Evolutionary conservation across 768 basidiomycete species (phyloP).

Genomic region (Gymnopilus junonius): DNA sequence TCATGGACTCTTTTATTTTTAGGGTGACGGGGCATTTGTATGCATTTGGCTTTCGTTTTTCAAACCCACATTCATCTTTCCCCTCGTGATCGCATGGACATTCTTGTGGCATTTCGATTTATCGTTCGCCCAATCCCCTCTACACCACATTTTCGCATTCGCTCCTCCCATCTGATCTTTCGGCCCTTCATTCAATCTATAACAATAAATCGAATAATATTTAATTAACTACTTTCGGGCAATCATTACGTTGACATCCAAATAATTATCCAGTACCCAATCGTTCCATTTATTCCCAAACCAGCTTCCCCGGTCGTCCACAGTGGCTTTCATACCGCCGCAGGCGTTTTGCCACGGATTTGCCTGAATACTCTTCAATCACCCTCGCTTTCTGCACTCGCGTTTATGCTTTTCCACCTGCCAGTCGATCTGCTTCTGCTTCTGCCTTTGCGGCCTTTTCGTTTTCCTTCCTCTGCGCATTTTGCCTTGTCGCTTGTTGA

Average conservation of each 20-base stretch:
- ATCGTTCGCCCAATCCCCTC: background rate
- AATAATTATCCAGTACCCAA: slow-evolving; percentile 1
- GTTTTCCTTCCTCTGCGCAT: slow-evolving; percentile 60
- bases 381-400: slow-evolving; percentile 60
- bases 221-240: slow-evolving; percentile 1
- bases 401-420: slow-evolving; percentile 62
- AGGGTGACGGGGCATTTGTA: slow-evolving; percentile 15
- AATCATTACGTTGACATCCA: background rate
- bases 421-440: slow-evolving; percentile 53
- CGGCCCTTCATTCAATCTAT: background rate
- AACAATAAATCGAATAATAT: slow-evolving; percentile 13
- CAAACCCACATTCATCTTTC: background rate
- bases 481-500: slow-evolving; percentile 76
- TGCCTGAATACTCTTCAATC: slow-evolving; percentile 45
- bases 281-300: slow-evolving; percentile 53
- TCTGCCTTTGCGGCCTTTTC: slow-evolving; percentile 61
- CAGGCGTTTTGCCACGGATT: slow-evolving; percentile 37
- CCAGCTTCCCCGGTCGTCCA: slow-evolving; percentile 61
- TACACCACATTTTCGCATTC: background rate
- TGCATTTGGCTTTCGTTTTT: slow-evolving; percentile 1
- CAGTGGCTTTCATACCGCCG: slow-evolving; percentile 66
- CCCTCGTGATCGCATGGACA: slow-evolving; percentile 7
- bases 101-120: background rate
- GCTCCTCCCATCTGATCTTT: background rate
- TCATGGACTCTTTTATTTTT: slow-evolving; percentile 20